These are phyloP conservation scores for Tubosaeta brunneosetosa DNA, from an alignment of 768 basidiomycete genomes.

Conservation along the genomic window DNA sequence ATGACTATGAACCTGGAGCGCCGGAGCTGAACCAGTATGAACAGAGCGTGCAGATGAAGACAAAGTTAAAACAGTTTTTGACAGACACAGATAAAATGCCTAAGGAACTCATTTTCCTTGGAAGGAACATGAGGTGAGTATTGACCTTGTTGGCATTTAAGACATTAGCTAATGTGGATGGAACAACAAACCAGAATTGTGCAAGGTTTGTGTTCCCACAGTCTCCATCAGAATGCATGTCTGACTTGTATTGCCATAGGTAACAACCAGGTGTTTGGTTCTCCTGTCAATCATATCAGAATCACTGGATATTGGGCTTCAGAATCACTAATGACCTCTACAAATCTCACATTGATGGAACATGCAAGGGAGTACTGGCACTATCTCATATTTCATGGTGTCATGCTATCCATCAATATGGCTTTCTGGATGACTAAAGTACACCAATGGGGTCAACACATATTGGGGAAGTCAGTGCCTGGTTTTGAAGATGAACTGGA, in stretches of 20 bases:
- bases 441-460: constrained; percentile 43
- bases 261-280: constrained; percentile 80
- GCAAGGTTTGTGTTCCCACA: constrained; percentile 25
- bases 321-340: constrained; percentile 49
- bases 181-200: constrained; percentile 27
- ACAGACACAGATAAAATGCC: constrained; percentile 75
- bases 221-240: not conserved
- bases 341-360: constrained; percentile 37
- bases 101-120: constrained; percentile 68
- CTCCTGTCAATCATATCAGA: constrained; percentile 87
- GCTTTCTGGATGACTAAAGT: constrained; percentile 62
- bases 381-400: constrained; percentile 56
- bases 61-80: constrained; percentile 60
- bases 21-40: constrained; percentile 58
- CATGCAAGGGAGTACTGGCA: constrained; percentile 52
- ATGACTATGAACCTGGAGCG: constrained; percentile 5
- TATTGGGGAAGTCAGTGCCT: constrained; percentile 36
- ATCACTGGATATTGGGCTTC: constrained; percentile 84
- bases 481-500: constrained; percentile 85
- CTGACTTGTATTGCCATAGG: constrained; percentile 31
- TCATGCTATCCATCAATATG: constrained; percentile 67
- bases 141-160: not conserved
- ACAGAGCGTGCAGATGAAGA: constrained; percentile 62
- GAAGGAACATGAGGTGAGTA: constrained; percentile 66
- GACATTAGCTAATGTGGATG: not conserved